phyloP scores from a whole-genome alignment of 345 rosid species.

The Noccaea caerulescens region DNA sequence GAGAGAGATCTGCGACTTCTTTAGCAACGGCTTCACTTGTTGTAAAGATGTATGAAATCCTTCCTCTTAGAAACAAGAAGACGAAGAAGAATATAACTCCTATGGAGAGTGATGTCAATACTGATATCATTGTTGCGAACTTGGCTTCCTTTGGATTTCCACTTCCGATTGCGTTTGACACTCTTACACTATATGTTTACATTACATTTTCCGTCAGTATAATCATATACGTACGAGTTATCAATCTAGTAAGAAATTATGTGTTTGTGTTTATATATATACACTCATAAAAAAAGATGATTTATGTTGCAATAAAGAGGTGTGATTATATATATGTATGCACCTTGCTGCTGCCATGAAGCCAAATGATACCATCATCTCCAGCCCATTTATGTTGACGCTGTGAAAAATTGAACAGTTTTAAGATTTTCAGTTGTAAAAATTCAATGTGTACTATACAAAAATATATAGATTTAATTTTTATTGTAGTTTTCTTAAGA shows the following conservation, averaged over 20 bases:
- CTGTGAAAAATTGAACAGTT: constrained; percentile 42
- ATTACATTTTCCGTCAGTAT: not conserved
- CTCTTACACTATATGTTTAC: constrained; percentile 58
- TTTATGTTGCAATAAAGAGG: too few species aligned
- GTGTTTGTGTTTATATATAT: not conserved
- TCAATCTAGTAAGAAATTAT: not conserved
- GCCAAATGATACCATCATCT: constrained; percentile 77
- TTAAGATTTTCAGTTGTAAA: too few species aligned
- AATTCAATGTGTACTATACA: too few species aligned
- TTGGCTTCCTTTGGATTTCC: constrained; percentile 64
- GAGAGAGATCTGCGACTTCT: constrained; percentile 67
- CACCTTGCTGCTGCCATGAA: constrained; percentile 78
- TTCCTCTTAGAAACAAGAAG: constrained; percentile 58
- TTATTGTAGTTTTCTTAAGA: too few species aligned
- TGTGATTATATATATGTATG: not conserved
- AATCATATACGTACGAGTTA: not conserved
- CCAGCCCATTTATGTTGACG: constrained; percentile 70
- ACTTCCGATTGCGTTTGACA: constrained; percentile 78
- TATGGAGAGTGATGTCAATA: constrained; percentile 55
- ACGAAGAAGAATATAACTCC: constrained; percentile 53
- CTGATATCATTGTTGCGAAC: constrained; percentile 50
- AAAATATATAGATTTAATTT: too few species aligned
- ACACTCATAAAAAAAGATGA: too few species aligned
- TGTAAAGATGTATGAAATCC: constrained; percentile 63
- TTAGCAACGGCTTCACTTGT: constrained; percentile 50